Evolutionary conservation across 1,284 basidiomycete species (phyloP).

Genomic region (Psilocybe mexicana): DNA sequence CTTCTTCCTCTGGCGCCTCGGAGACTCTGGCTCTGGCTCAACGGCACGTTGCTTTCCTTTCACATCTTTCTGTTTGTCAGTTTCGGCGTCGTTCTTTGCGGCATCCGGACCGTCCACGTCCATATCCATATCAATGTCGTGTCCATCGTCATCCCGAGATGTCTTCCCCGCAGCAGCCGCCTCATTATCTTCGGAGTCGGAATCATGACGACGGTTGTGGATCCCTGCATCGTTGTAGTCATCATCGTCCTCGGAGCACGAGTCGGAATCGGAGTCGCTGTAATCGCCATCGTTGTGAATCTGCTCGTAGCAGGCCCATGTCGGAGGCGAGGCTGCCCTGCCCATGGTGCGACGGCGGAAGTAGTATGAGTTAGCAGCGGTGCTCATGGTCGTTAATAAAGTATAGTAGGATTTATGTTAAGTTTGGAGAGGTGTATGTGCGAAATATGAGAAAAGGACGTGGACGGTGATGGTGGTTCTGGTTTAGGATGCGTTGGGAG

Average conservation of each 20-base stretch:
- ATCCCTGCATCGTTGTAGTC: conserved; percentile 43
- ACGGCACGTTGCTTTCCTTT: conserved; percentile 80
- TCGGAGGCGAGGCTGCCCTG: conserved; percentile 76
- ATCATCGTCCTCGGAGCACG: conserved; percentile 73
- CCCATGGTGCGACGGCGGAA: conserved; percentile 73
- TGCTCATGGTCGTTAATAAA: conserved; percentile 36
- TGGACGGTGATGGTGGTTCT: conserved; percentile 10
- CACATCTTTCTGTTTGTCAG: conserved; percentile 53
- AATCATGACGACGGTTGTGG: conserved; percentile 28
- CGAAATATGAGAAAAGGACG: background rate
- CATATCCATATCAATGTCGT: conserved; percentile 64
- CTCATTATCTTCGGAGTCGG: conserved; percentile 40
- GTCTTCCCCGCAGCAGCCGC: conserved; percentile 30
- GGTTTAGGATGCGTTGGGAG: conserved; percentile 3
- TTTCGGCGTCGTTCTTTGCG: conserved; percentile 34
- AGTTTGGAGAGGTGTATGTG: background rate
- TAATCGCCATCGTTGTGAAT: conserved; percentile 63
- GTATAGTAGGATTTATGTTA: background rate
- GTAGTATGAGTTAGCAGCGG: conserved; percentile 49
- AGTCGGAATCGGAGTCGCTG: conserved; percentile 52
- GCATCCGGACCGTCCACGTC: conserved; percentile 48
- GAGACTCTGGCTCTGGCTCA: conserved; percentile 52
- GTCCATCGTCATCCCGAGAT: conserved; percentile 36
- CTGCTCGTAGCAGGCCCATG: conserved; percentile 86
- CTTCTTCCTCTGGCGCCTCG: conserved; percentile 55